Evolutionary conservation across 495 filamentous ascomycete genomes (phyloP), one percentile per base, ranked within the genome.

Genomic region (Neurospora cerealis): DNA sequence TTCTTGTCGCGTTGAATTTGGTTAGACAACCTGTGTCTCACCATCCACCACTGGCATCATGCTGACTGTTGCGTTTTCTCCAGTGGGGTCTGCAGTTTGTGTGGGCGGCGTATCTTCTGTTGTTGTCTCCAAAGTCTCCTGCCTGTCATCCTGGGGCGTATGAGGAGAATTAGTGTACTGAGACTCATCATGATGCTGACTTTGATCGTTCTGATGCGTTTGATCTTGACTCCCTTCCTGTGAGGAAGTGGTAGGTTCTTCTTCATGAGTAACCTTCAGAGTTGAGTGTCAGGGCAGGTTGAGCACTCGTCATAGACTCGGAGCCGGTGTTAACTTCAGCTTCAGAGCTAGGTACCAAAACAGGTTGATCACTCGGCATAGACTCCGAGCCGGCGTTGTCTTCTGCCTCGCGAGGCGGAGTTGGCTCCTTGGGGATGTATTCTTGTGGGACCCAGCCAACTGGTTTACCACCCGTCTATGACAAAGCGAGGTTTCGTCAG

Each of bases 391-490:
- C 4, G 15, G 15, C 2, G 54, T 34, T 34, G 6, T 39, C 32
- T 42, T 21, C 34, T 13, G 24, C 38, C 15, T 69, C 73, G 11
- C 21, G 37, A 46, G 75, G 28, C 71, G 28, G 34, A 39, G 11
- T 71, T 28, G 15, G 54, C n/a, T 40, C 42, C 38, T 37, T 17
- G 0, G 75, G 77, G 1, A 77, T 37, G 28, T 72, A 76, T 69
- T 74, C 62, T 2, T 5, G 8, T 3, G 74, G 74, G 1, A 76
- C 76, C 36, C 70, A 77, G 10, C 83, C 82, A 3, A 82, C 75
- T 0, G 83, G 81, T 72, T 84, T 85, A 8, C 83, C 84, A 2
- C 83, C 76, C 2, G 71, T 79, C 81, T 84, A 41, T 71, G 2
- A 8, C 36, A 48, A 71, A 24, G 21, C 19, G 7, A 46, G 8